These are phyloP conservation scores for Yamadazyma diospyri DNA, from an alignment of 1,139 yeast genomes.

Conservation along the genomic window DNA sequence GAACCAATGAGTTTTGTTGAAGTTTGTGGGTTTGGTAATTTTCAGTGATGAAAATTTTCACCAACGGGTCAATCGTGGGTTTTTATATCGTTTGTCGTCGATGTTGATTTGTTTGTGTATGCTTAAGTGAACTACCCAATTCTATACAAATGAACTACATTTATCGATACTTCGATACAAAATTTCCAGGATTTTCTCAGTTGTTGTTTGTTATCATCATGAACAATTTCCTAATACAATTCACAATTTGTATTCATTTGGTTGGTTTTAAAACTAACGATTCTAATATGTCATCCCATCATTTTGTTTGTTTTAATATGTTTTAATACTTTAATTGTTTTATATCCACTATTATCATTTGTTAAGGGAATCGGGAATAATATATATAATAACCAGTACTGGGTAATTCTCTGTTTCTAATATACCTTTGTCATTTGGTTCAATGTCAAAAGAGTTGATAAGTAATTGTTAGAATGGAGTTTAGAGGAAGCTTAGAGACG, in stretches of 20 bases:
- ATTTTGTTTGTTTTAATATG: conserved; percentile 6
- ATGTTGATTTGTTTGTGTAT: conserved; percentile 3
- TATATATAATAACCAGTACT: conserved; percentile 4
- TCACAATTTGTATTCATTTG: background rate
- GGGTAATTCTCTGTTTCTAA: too few relatives aligned
- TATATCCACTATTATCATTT: conserved; percentile 5
- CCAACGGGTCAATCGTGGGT: too few relatives aligned
- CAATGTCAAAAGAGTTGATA: too few relatives aligned
- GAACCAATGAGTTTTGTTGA: conserved; percentile 1
- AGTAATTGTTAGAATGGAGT: too few relatives aligned
- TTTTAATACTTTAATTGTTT: conserved; percentile 6
- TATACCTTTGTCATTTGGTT: too few relatives aligned
- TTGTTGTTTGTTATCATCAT: too few relatives aligned
- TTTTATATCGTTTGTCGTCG: too few relatives aligned
- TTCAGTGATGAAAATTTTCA: too few relatives aligned
- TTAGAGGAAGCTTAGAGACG: too few relatives aligned
- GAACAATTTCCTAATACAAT: too few relatives aligned
- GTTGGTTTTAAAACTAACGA: conserved; percentile 4
- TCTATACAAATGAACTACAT: background rate
- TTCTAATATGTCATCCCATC: conserved; percentile 1
- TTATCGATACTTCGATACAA: background rate
- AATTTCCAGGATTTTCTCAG: too few relatives aligned
- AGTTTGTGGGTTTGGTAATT: conserved; percentile 1
- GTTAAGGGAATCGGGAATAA: conserved; percentile 6
- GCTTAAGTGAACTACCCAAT: conserved; percentile 8